These are phyloP conservation scores for Eimeria praecox DNA, from an alignment of 169 alveolate genomes.

Conservation along the genomic window DNA sequence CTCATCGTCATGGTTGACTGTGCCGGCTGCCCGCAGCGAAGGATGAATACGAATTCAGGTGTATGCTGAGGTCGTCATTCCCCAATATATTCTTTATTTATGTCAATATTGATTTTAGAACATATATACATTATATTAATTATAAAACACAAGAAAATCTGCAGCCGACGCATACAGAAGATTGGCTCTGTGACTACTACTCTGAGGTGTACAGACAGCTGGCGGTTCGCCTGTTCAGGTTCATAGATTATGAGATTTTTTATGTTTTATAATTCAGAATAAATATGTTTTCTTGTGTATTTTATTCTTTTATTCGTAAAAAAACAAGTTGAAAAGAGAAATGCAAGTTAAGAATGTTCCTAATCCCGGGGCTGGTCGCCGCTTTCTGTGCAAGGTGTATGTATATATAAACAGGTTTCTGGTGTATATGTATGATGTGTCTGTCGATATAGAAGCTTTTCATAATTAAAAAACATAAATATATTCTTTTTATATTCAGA, in stretches of 20 bases:
- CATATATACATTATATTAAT: no score
- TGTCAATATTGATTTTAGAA: not conserved
- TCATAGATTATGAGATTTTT: not conserved
- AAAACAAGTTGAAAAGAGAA: not conserved
- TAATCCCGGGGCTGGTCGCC: not conserved
- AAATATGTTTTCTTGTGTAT: not conserved
- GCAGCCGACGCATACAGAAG: slow-evolving; percentile 1
- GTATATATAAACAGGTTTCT: no score
- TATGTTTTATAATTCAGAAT: not conserved
- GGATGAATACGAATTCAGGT: not conserved
- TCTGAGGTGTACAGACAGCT: slow-evolving; percentile 37
- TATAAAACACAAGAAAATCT: not conserved
- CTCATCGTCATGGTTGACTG: not conserved
- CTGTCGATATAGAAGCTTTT: no score
- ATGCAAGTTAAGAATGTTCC: not conserved
- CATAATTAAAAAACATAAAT: no score
- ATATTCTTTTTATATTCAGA: not conserved
- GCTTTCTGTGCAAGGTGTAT: not conserved
- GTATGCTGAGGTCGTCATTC: not conserved
- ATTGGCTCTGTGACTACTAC: not conserved
- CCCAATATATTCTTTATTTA: not conserved
- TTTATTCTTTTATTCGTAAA: not conserved
- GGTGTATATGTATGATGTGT: no score
- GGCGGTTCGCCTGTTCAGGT: not conserved
- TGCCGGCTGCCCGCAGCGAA: not conserved